Base-by-base conservation (phyloP, 805 yeast genomes). In the Candida namnaoensis region DNA sequence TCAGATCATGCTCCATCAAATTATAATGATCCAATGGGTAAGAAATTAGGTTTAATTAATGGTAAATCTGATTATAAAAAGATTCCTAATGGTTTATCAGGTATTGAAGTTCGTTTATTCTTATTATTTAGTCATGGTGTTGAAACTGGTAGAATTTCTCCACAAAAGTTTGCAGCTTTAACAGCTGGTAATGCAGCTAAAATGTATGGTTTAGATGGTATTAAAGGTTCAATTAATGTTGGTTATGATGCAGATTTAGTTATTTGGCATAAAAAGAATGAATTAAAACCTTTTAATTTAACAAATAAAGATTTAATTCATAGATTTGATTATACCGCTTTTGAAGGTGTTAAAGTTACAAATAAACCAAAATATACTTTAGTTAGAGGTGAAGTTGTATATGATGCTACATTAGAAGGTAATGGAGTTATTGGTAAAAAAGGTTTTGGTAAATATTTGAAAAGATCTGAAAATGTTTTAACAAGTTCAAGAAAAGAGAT, bases 161-260 rank as follows among this genome's bases (percentile, higher is more conserved):
- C 67, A 5, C 65, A 68, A 45, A 64, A 57, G 45, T 69, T 66
- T 44, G 76, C 71, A n/a, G 75, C 71, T 48, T 46, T 71, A 24
- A 61, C 71, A 23, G 60, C 66, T 15, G 62, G 72, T 3, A 71
- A 71, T 44, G 69, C 76, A 5, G 72, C 76, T 1, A 64, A 66
- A 41, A 44, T 71, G 13, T 71, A 70, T 40, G 77, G 77, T 8
- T 43, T 71, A 28, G 58, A 60, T 34, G 60, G 60, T 14, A 49
- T 44, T 39, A 71, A 71, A 45, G 77, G 77, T 4, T 53, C 64
- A 9, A 55, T 71, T 28, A 64, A 63, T 12, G 66, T 71, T 14
- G 77, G 77, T 3, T 57, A 57, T 44, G 77, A 71, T 54, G 77
- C 76, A 5, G 77, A 71, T 47, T 39, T 71, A 15, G 69, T 67